These are phyloP conservation scores for Fusarium camptoceras DNA, from an alignment of 2,329 filamentous ascomycete species.

Conservation along the genomic window DNA sequence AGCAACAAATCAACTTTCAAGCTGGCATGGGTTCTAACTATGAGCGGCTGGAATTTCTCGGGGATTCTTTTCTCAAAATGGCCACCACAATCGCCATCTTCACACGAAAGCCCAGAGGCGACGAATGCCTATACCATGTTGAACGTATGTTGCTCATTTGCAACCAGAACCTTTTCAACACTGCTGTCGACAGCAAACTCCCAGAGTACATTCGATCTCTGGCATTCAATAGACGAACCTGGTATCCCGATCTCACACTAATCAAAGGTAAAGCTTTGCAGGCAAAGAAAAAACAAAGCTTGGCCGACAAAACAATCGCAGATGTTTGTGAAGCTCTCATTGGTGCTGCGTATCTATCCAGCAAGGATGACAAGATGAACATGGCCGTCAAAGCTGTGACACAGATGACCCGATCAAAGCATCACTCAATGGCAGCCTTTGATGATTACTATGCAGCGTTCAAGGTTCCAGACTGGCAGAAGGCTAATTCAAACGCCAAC, in stretches of 20 bases:
- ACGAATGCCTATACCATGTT: conserved; percentile 90
- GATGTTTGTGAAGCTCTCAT: conserved; percentile 97
- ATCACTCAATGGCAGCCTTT: conserved; percentile 78
- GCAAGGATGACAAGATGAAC: conserved; percentile 60
- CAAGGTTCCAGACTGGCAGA: conserved; percentile 77
- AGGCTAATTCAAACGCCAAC: conserved; percentile 67
- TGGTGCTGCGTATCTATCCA: conserved; percentile 78
- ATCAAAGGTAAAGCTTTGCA: conserved; percentile 75
- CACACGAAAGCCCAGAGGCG: conserved; percentile 77
- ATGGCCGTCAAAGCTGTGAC: conserved; percentile 73
- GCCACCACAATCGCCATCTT: conserved; percentile 91
- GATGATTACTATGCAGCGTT: conserved; percentile 80
- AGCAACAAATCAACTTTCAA: conserved; percentile 78
- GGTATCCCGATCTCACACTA: conserved; percentile 87
- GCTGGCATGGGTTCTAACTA: conserved; percentile 94
- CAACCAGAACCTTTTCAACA: conserved; percentile 89
- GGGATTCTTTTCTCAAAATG: conserved; percentile 96
- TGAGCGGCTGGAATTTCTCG: conserved; percentile 91
- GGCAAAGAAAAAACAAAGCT: conserved; percentile 65
- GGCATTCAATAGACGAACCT: conserved; percentile 82
- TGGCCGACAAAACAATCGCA: conserved; percentile 90
- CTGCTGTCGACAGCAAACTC: conserved; percentile 73
- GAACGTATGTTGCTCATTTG: conserved; percentile 91
- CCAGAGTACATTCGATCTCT: conserved; percentile 85
- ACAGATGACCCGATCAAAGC: conserved; percentile 73